Conservation (phyloP, 1,284 basidiomycete species). For the Sanghuangporus sanghuang region DNA sequence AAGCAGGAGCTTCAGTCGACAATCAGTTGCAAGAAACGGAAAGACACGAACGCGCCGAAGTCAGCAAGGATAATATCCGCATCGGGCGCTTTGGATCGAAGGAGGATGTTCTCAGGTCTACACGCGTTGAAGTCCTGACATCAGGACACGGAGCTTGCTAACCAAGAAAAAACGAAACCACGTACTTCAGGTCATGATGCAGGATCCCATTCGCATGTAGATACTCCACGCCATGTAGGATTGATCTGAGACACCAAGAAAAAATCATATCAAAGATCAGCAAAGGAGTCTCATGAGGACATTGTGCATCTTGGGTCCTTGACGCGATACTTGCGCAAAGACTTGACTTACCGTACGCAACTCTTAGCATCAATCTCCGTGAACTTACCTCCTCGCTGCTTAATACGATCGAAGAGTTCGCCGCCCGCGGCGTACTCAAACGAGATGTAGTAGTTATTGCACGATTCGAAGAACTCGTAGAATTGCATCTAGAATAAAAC, state of each 20-base stretch:
- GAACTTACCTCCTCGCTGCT: constrained; percentile 37
- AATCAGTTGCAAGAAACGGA: background rate
- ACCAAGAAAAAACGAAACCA: background rate
- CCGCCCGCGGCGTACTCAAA: constrained; percentile 91
- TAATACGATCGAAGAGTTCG: constrained; percentile 84
- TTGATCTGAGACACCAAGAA: constrained; percentile 2
- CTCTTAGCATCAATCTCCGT: constrained; percentile 12
- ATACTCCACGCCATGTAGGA: constrained; percentile 16
- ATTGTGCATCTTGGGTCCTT: background rate
- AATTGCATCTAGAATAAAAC: constrained; percentile 48
- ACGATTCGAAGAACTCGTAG: constrained; percentile 90
- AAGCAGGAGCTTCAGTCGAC: background rate
- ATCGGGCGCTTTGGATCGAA: constrained; percentile 8
- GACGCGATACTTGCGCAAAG: no score
- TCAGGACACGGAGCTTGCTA: background rate
- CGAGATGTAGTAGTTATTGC: constrained; percentile 85
- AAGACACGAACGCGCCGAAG: constrained; percentile 14
- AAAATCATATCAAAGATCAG: background rate
- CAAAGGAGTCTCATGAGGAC: background rate
- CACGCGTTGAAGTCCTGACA: background rate
- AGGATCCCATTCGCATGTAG: constrained; percentile 14
- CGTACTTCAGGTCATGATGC: constrained; percentile 17
- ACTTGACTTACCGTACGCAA: constrained; percentile 8
- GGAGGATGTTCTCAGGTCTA: constrained; percentile 16
- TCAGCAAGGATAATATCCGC: constrained; percentile 15